Evolutionary conservation across 106 monocot genomes (phyloP).

Genomic region (Apostasia ramifera): DNA sequence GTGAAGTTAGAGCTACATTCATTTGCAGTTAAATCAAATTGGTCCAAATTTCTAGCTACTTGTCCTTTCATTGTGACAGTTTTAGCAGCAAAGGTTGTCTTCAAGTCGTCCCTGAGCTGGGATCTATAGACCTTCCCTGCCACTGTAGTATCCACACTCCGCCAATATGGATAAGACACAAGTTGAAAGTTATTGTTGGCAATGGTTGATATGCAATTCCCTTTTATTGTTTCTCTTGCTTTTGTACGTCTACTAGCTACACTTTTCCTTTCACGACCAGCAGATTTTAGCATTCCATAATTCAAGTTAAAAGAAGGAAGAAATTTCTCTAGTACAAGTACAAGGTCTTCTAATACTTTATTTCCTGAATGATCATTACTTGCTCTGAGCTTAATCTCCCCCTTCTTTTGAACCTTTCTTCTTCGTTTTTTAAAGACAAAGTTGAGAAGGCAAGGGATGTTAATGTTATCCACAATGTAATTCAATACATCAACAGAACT

Average conservation of each 20-base stretch:
- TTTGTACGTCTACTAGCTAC: slow-evolving; percentile 12
- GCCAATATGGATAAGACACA: neutral
- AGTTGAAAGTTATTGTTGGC: slow-evolving; percentile 6
- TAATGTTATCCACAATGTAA: slow-evolving; percentile 5
- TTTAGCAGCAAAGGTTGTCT: neutral
- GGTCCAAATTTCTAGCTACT: slow-evolving; percentile 4
- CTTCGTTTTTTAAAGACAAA: neutral
- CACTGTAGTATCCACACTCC: too few relatives aligned
- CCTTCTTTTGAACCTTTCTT: slow-evolving; percentile 8
- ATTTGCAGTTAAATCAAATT: neutral
- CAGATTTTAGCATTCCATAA: neutral
- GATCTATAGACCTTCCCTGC: neutral
- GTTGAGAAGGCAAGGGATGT: neutral
- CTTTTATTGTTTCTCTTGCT: neutral
- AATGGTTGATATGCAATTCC: neutral
- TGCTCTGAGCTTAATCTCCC: slow-evolving; percentile 4
- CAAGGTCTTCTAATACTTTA: slow-evolving; percentile 22
- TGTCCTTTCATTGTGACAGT: neutral
- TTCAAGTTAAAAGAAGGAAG: slow-evolving; percentile 5
- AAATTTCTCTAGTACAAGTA: slow-evolving; percentile 7
- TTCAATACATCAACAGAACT: neutral
- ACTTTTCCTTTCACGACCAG: slow-evolving; percentile 14
- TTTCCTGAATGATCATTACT: slow-evolving; percentile 14
- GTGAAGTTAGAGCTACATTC: slow-evolving; percentile 8
- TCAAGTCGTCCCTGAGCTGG: neutral